Evolutionary conservation across 768 basidiomycete species (phyloP).

Genomic region (Kwoniella pini): DNA sequence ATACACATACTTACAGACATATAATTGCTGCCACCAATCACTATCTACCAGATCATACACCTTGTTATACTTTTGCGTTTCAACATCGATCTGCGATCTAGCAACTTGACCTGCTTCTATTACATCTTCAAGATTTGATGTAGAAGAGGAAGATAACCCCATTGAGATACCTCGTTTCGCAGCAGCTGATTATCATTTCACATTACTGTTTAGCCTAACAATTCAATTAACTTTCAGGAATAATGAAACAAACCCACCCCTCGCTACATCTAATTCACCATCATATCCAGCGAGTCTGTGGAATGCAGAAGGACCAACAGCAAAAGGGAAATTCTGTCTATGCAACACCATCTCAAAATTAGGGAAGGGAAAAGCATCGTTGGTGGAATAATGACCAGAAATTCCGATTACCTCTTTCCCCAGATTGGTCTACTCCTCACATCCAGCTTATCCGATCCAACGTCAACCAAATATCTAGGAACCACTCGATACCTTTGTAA

Average conservation of each 20-base stretch:
- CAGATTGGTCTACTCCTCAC: conserved; percentile 10
- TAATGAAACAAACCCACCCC: neutral
- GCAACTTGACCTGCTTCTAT: neutral
- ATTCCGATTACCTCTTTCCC: conserved; percentile 4
- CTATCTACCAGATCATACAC: neutral
- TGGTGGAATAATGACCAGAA: neutral
- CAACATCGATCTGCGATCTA: neutral
- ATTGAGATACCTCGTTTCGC: conserved; percentile 13
- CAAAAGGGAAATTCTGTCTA: conserved; percentile 6
- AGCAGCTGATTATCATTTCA: neutral
- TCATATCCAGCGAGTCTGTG: conserved; percentile 11
- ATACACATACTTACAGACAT: conserved; percentile 5
- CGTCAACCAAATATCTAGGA: conserved; percentile 6
- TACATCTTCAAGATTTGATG: conserved; percentile 9
- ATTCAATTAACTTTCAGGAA: neutral
- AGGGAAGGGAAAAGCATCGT: too few species aligned
- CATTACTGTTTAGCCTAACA: too few species aligned
- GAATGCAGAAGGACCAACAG: conserved; percentile 10
- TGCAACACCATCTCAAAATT: neutral
- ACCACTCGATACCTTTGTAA: conserved; percentile 11
- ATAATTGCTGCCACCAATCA: conserved; percentile 15
- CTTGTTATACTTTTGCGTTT: neutral
- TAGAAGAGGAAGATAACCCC: conserved; percentile 11
- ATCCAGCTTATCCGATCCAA: conserved; percentile 9
- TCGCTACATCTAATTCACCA: conserved; percentile 9